Base-by-base conservation (phyloP, 164 flowering plant genomes). In the Pachysandra terminalis region DNA sequence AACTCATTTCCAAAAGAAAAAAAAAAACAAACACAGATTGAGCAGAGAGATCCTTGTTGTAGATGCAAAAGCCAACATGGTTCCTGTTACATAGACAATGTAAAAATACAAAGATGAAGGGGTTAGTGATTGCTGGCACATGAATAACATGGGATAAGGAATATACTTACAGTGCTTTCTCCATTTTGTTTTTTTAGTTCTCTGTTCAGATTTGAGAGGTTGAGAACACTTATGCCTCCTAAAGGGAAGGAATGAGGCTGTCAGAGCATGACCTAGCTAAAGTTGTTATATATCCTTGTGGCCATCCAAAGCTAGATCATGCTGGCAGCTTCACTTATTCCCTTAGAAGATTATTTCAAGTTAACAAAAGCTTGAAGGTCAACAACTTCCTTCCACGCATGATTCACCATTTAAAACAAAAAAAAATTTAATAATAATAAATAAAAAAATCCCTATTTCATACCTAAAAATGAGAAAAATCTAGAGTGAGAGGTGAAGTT, bases 261-360 rank as follows among this genome's bases (percentile, higher is more conserved):
- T 82, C 92, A 75, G 78, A 79, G 86, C 91, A 89, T 89, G 96
- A 89, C 90, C 96, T 87, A 87, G 83, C 81, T 61, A 70, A 69
- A 80, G 85, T 72, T 78, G 66, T 1, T 53, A 19, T 59, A 13
- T 70, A 5, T 24, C 21, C 56, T 6, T 32, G 19, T 23, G 19
- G 45, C 82, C 73, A 83, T 66, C 85, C 71, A 73, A 61, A 80
- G 82, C 69, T 86, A 87, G 96, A 90, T 87, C 96, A 90, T 87
- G 93, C 93, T 90, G 93, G 91, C 96, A 90, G 92, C 96, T 87
- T 90, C 96, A 90, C 92, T 82, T 81, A 53, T 90, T 90, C 91
- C 88, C 68, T 74, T 70, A 78, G 14, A 72, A 61, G 74, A 68
- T 62, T 73, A 14, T 15, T 14, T n/a, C 26, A 37, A 14, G 1